Evolutionary conservation across 2,329 filamentous ascomycete species (phyloP), one percentile per base, ranked within the genome.

Genomic region (Chaetomium sp.): DNA sequence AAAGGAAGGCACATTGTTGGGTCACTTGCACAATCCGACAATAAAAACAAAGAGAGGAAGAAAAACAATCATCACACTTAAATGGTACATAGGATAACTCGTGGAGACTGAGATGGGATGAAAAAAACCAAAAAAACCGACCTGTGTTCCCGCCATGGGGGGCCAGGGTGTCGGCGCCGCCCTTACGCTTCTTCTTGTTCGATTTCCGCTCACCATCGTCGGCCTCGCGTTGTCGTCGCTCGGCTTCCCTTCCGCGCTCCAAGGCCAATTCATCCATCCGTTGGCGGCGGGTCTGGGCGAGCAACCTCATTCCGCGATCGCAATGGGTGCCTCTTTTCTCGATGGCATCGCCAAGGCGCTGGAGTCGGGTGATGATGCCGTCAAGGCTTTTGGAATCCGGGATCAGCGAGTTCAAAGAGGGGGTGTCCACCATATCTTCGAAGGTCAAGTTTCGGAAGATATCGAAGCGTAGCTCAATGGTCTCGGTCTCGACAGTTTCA

Each of bases 141-240:
- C 70, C 69, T 55, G 60, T 65, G 53, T 63, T 70, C 44, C 55
- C 69, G 59, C 88, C 83, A 57, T 79, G 81, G 7, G 81, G 77
- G 56, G 76, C 76, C 36, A 80, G 72, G 53, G 70, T 76, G 56
- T 85, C 83, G 6, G 81, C 75, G 32, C 19, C 19, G 19, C 86
- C 88, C 72, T 90, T 91, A 68, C 88, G 85, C 75, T 89, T 91
- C 77, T 89, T 91, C 61, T 87, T 79, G 69, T 91, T 91, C 32
- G 76, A 73, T 65, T 81, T 81, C 27, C 72, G 70, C 52, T 77
- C 75, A 48, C 75, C 75, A 45, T 81, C 79, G 34, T 70, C 77
- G 52, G 76, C 65, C 69, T 76, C 68, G 68, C 75, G 64, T 76
- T 68, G 79, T 71, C 66, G 68, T 52, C 73, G 74, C 65, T 78